These are phyloP conservation scores for Lactarius evosmus DNA, from an alignment of 768 basidiomycete genomes.

Conservation along the genomic window DNA sequence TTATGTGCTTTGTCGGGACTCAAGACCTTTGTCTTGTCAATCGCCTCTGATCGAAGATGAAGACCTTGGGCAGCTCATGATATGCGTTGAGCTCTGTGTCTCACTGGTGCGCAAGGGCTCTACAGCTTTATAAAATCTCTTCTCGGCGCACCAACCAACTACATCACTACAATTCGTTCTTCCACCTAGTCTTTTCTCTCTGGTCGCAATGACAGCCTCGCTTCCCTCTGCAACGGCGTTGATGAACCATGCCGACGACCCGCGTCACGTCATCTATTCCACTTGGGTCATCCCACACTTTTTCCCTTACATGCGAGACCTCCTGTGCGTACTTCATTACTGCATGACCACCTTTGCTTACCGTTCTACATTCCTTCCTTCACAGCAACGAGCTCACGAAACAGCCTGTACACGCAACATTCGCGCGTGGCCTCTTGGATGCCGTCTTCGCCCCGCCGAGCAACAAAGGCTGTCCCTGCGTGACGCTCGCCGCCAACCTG, in stretches of 20 bases:
- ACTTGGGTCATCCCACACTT: background rate
- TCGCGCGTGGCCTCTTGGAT: slow-evolving; percentile 4
- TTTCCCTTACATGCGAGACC: slow-evolving; percentile 6
- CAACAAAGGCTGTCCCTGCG: background rate
- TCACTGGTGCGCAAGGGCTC: background rate
- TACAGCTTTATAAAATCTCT: background rate
- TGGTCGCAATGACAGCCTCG: background rate
- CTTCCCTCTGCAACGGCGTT: slow-evolving; percentile 6
- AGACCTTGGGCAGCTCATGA: background rate
- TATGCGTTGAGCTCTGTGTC: background rate
- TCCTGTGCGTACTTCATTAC: background rate
- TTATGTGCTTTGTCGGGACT: slow-evolving; percentile 1
- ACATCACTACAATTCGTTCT: background rate
- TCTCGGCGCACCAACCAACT: background rate
- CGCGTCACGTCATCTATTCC: slow-evolving; percentile 1
- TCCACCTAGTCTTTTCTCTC: background rate
- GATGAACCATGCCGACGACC: background rate
- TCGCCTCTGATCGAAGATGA: background rate
- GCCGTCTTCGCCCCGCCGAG: background rate
- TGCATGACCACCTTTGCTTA: background rate
- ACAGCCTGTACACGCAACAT: background rate
- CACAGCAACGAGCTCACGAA: slow-evolving; percentile 7
- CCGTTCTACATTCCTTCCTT: background rate
- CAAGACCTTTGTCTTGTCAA: background rate
- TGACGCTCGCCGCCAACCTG: background rate